Conservation (phyloP, 208 protist species). For the Phytomonas francai region DNA sequence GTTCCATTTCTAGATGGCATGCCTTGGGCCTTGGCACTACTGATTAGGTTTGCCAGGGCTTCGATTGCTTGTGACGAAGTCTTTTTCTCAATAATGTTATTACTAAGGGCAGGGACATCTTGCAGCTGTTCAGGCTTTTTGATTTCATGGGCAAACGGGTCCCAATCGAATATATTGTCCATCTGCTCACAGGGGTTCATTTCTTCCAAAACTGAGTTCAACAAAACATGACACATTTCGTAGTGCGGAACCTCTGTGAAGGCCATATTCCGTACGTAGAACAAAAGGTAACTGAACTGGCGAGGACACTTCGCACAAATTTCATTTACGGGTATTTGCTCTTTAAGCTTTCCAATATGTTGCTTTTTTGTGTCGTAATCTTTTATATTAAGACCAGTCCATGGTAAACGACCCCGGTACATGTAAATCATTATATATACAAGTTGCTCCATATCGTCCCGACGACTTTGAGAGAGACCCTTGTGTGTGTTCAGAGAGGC, state of each 20-base stretch:
- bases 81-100: constrained; percentile 12
- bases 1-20: constrained; percentile 39
- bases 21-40: constrained; percentile 29
- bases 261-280: constrained; percentile 60
- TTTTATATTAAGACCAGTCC: constrained; percentile 88
- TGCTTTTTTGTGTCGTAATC: constrained; percentile 68
- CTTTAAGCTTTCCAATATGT: constrained; percentile 57
- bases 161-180: constrained; percentile 47
- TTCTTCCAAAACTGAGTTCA: constrained; percentile 39
- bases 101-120: background rate
- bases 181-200: constrained; percentile 27
- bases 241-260: constrained; percentile 64
- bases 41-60: constrained; percentile 28
- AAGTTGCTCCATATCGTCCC: constrained; percentile 88
- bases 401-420: constrained; percentile 91
- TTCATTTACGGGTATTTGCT: constrained; percentile 25
- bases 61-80: constrained; percentile 11
- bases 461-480: constrained; percentile 85
- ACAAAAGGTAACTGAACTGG: constrained; percentile 59
- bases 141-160: constrained; percentile 8
- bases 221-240: constrained; percentile 66
- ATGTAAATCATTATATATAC: constrained; percentile 95
- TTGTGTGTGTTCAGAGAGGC: constrained; percentile 95
- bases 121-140: background rate
- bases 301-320: constrained; percentile 70